Base-by-base conservation (phyloP, 2,329 filamentous ascomycete genomes). In the Plectosphaerella cucumerina region DNA sequence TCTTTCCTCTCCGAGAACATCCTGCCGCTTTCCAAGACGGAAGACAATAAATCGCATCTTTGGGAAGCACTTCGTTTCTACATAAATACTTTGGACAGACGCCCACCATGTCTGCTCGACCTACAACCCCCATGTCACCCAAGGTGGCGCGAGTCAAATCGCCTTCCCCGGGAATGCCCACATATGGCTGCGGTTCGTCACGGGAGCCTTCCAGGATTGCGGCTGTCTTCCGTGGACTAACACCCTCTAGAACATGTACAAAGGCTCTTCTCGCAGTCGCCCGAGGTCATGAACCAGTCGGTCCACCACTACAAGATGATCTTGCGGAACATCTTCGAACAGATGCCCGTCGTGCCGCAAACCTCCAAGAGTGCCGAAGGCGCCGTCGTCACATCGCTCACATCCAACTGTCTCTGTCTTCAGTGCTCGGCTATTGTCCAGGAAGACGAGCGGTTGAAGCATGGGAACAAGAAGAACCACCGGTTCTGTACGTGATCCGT, bases 251-350 rank as follows among this genome's bases (percentile, higher is more conserved):
- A 89, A 65, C 88, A 92, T 67, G 78, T 89, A 46, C 84, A 89
- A 65, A 74, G 77, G 21, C 79, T 91, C 53, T 75, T 90, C 33
- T 76, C 73, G 33, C 80, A 77, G 60, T 77, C 73, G 44, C 80
- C 82, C 55, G 81, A 85, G 55, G 80, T 81, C 15, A 84, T 83
- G 68, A 85, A 87, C 59, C 84, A 78, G 55, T 86, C 85, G 18
- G 82, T 89, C 53, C 75, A 82, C 50, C 81, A 88, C 60, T 92
- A 92, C 69, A 87, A 86, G 62, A 79, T 82, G 62, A 81, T 90
- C 53, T 74, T 91, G 37, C 78, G 85, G 53, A 81, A 81, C 51
- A 84, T 92, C 56, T 86, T 86, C 68, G 86, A 90, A 65, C 76
- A 80, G 55, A 81, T 75, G 46, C 82, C 80, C 48, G 76, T 85